Conservation (phyloP, 2,329 filamentous ascomycete genomes). For the Talaromyces sp. region DNA sequence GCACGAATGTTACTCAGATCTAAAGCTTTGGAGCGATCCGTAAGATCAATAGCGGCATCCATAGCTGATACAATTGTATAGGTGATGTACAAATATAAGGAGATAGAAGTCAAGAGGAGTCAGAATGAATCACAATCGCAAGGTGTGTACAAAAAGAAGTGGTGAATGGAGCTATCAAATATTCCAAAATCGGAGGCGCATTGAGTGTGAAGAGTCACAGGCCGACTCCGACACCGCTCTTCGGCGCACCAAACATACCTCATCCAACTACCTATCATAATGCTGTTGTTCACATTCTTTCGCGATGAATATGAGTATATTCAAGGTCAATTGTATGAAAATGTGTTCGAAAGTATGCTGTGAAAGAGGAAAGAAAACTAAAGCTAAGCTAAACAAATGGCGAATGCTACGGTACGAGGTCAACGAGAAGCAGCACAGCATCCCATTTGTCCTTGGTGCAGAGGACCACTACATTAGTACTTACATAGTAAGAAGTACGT, state of each 20-base stretch:
- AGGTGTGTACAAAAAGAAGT: neutral
- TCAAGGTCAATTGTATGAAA: neutral
- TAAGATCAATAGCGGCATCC: conserved; percentile 87
- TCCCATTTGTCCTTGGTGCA: neutral
- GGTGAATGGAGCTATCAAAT: neutral
- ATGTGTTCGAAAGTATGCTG: neutral
- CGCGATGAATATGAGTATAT: neutral
- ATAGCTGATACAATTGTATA: conserved; percentile 50
- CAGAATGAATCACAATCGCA: neutral
- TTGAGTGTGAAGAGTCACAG: neutral
- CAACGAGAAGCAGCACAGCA: neutral
- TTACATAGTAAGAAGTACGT: too few relatives aligned
- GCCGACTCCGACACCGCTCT: neutral
- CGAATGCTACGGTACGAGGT: neutral
- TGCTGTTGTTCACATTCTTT: neutral
- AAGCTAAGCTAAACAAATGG: neutral
- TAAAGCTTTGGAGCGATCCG: conserved; percentile 77
- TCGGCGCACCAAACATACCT: neutral
- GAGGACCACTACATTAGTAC: neutral
- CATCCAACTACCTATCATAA: neutral
- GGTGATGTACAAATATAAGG: neutral
- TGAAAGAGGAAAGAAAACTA: neutral
- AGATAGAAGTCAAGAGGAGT: neutral
- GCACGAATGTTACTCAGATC: conserved; percentile 90
- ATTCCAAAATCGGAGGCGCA: neutral